Base-by-base conservation (phyloP, 306 rosid genomes). In the Datisca glomerata region DNA sequence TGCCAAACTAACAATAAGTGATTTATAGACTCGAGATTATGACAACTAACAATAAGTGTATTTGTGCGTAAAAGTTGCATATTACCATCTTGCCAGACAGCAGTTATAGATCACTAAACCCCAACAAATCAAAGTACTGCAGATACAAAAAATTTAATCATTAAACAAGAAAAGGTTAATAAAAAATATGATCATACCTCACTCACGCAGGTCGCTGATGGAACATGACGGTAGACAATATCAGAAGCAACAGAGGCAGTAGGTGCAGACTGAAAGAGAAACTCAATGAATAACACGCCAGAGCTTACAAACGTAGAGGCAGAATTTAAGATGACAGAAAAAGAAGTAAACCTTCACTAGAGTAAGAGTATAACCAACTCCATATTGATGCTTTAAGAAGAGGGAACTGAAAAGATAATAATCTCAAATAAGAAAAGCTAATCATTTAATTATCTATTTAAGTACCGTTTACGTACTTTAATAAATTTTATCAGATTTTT, bases 321-420 rank as follows among this genome's bases (percentile, higher is more conserved):
- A 44, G 53, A 59, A n/a, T n/a, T n/a, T n/a, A n/a, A n/a, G 43
- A 56, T 11, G 25, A 44, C 17, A 38, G 28, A 57, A 41, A 43
- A 10, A 33, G 59, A 62, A 61, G 16, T 68, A 67, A 45, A 82
- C 93, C 94, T 87, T 87, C 51, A 76, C 97, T 47, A 87, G 69
- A 41, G 97, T 87, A 25, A 87, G 71, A 51, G 93, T 87, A 71
- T 87, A 87, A 44, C 97, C 97, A 48, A 87, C 97, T 47, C 97
- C 97, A 28, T 79, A 87, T 29, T 79, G 85, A 67, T 77, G 97
- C 85, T 87, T 87, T 86, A 87, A 67, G 76, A 73, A 87, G 63
- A 87, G 82, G 36, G 97, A 83, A 63, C 97, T 87, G 85, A 44
- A 21, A 35, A 63, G 62, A 72, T 57, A 36, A 47, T n/a, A 18